Evolutionary conservation across 345 rosid species (phyloP).

Genomic region (Salix brachista): DNA sequence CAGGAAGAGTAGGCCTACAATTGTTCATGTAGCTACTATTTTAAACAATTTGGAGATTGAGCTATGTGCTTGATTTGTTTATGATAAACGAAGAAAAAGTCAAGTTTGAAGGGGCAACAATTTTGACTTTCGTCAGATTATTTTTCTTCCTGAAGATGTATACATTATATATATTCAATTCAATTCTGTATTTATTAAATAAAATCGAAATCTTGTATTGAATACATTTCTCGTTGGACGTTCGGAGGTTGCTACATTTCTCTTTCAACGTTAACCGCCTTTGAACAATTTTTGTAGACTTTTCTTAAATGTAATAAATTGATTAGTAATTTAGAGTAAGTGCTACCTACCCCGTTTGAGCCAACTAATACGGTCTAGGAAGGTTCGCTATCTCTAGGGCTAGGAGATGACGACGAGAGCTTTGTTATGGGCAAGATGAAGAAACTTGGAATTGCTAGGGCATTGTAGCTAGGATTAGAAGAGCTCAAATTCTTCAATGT

Average conservation of each 20-base stretch:
- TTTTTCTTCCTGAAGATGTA: not conserved
- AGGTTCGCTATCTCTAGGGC: not conserved
- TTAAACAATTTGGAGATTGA: conserved; percentile 55
- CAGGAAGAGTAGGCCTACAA: conserved; percentile 60
- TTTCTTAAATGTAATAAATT: not conserved
- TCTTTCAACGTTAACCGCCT: not conserved
- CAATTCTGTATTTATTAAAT: not conserved
- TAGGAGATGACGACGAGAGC: not conserved
- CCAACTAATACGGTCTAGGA: not conserved
- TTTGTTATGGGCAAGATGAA: too few relatives aligned
- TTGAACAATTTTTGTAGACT: not conserved
- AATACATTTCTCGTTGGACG: not conserved
- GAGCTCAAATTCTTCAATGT: too few relatives aligned
- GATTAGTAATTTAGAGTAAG: not conserved
- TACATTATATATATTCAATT: not conserved
- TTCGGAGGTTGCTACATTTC: not conserved
- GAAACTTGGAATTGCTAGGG: too few relatives aligned
- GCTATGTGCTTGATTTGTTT: conserved; percentile 1
- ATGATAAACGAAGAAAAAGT: not conserved
- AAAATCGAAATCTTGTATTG: not conserved
- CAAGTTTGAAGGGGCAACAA: not conserved
- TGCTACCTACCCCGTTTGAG: not conserved
- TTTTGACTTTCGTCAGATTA: not conserved
- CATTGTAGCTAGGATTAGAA: too few relatives aligned
- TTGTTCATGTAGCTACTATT: conserved; percentile 57